These are phyloP conservation scores for Senecio squalidus DNA, from an alignment of 140 eudicot species.

Conservation along the genomic window DNA sequence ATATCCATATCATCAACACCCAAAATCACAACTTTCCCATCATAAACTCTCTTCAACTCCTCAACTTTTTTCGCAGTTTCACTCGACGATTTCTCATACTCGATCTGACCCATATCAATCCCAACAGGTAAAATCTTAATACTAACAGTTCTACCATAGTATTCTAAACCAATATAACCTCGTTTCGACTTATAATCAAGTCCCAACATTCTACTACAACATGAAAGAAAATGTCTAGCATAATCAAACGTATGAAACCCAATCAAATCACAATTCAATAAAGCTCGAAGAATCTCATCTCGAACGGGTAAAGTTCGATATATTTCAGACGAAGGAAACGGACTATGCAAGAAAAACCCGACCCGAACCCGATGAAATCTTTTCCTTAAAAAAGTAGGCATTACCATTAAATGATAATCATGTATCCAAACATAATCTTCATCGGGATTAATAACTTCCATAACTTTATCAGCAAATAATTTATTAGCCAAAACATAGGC, in stretches of 20 bases:
- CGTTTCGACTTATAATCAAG: slow-evolving; percentile 80
- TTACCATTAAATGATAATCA: slow-evolving; percentile 69
- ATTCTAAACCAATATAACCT: slow-evolving; percentile 90
- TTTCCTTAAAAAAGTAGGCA: slow-evolving; percentile 69
- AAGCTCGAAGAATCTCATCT: slow-evolving; percentile 56
- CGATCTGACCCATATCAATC: slow-evolving; percentile 71
- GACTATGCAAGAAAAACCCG: slow-evolving; percentile 68
- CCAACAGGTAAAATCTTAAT: slow-evolving; percentile 88
- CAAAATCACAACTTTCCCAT: slow-evolving; percentile 62
- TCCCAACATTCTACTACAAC: slow-evolving; percentile 85
- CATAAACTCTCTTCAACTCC: slow-evolving; percentile 41
- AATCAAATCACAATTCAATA: slow-evolving; percentile 75
- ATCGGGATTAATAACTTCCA: slow-evolving; percentile 72
- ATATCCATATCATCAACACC: slow-evolving; percentile 96
- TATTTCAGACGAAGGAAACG: slow-evolving; percentile 72
- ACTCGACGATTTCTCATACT: slow-evolving; percentile 37
- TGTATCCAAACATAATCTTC: slow-evolving; percentile 91
- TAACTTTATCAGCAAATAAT: slow-evolving; percentile 58
- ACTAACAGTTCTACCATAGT: slow-evolving; percentile 85
- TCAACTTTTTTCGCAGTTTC: slow-evolving; percentile 38
- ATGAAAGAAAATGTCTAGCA: slow-evolving; percentile 84
- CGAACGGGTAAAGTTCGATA: slow-evolving; percentile 67
- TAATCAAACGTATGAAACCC: slow-evolving; percentile 90
- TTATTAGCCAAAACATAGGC: slow-evolving; percentile 70
- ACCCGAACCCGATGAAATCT: slow-evolving; percentile 51